Conservation (phyloP, 805 yeast genomes). For the Pichia rugopelliculosa region DNA sequence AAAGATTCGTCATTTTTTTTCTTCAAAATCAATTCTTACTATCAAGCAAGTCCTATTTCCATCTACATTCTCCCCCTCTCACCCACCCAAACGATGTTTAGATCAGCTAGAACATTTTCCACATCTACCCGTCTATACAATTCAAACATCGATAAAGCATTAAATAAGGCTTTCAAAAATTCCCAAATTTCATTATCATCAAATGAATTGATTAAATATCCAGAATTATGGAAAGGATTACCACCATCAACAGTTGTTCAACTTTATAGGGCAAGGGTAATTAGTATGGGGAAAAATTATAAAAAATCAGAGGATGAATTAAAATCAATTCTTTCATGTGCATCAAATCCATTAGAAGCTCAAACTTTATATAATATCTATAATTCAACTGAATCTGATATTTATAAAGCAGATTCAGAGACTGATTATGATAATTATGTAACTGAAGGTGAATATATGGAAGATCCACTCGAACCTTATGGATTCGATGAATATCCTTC, state of each 20-base stretch:
- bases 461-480: constrained; percentile 31
- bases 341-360: constrained; percentile 22
- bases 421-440: constrained; percentile 36
- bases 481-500: constrained; percentile 61
- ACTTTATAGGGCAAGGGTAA: constrained; percentile 51
- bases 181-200: constrained; percentile 9
- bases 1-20: no score
- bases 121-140: background rate
- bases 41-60: no score
- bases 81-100: background rate
- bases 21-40: no score
- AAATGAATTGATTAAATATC: constrained; percentile 38
- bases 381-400: constrained; percentile 40
- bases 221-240: constrained; percentile 63
- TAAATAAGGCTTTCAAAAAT: constrained; percentile 12
- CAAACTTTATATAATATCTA: constrained; percentile 23
- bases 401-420: constrained; percentile 32
- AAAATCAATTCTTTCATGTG: constrained; percentile 46
- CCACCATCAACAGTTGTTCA: constrained; percentile 57
- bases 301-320: constrained; percentile 45
- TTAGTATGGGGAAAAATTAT: constrained; percentile 43
- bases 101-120: background rate
- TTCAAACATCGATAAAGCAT: constrained; percentile 9
- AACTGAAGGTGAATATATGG: constrained; percentile 27
- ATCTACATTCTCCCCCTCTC: no score